Percentiles rank a stretch among this genome's conserved stretches.
phyloP scores from a whole-genome alignment of 2,329 filamentous ascomycete species.

The Penicillium sp. region DNA sequence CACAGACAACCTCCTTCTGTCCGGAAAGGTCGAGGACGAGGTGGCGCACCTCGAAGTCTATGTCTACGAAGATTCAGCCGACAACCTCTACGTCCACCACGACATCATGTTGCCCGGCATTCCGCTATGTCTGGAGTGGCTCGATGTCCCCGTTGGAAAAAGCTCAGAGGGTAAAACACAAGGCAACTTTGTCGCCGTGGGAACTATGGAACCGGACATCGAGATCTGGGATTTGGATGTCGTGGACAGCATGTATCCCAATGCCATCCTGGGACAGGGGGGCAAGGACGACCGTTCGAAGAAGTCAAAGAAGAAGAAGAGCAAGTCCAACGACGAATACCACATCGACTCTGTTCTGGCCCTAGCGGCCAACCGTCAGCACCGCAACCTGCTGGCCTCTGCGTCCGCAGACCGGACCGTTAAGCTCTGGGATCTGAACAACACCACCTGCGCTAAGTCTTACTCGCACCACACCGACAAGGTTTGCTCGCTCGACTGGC shows the following conservation, averaged over 20 bases:
- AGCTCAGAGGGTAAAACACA: conserved; percentile 58
- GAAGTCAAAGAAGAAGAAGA: conserved; percentile 88
- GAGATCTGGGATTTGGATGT: conserved; percentile 97
- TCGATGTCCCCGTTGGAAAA: conserved; percentile 84
- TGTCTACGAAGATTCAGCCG: conserved; percentile 89
- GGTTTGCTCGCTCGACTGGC: conserved; percentile 94
- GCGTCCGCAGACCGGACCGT: conserved; percentile 95
- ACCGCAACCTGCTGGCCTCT: conserved; percentile 90
- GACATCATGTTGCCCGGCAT: conserved; percentile 99
- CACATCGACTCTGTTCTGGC: conserved; percentile 92
- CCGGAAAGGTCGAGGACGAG: conserved; percentile 93
- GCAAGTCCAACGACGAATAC: conserved; percentile 81
- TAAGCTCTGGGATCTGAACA: conserved; percentile 96
- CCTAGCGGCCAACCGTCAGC: conserved; percentile 84
- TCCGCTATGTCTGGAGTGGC: conserved; percentile 90
- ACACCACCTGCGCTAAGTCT: conserved; percentile 86
- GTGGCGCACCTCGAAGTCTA: conserved; percentile 95
- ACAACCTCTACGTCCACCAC: conserved; percentile 98
- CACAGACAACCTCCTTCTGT: conserved; percentile 86
- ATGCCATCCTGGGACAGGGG: conserved; percentile 84
- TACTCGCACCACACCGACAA: conserved; percentile 97
- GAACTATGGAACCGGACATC: conserved; percentile 97
- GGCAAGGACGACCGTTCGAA: conserved; percentile 47
- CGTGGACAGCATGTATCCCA: conserved; percentile 96
- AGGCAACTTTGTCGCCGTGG: conserved; percentile 91